Conservation (phyloP, 225 moss, liverwort and hornwort genomes). For the Marchantia paleacea region DNA sequence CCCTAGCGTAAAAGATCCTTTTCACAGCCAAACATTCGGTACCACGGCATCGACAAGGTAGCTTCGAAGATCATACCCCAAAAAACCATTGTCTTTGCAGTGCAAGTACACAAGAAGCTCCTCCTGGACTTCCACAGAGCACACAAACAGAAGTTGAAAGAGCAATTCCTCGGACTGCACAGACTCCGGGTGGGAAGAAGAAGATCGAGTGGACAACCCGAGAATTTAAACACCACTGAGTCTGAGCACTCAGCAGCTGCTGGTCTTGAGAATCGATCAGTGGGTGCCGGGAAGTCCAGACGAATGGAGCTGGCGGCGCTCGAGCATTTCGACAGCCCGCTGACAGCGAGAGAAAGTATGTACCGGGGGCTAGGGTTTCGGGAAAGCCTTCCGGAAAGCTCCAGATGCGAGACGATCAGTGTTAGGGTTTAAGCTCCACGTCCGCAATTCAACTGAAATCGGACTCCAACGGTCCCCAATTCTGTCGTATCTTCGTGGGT, state of each 20-base stretch:
- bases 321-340: neutral
- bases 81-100: conserved; percentile 2
- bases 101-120: neutral
- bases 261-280: too few relatives aligned
- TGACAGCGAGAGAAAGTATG: neutral
- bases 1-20: too few relatives aligned
- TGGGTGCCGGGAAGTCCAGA: too few relatives aligned
- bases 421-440: conserved; percentile 10
- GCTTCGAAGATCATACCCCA: neutral
- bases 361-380: neutral
- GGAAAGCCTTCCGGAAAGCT: neutral
- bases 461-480: neutral
- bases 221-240: neutral
- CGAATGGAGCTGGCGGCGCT: neutral
- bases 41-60: too few relatives aligned
- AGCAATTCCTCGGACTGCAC: too few relatives aligned
- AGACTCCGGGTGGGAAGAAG: neutral
- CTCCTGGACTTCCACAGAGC: neutral
- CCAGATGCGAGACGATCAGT: neutral
- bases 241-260: neutral
- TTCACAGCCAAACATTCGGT: too few relatives aligned
- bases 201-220: too few relatives aligned
- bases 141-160: neutral
- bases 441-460: neutral
- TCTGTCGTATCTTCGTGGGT: neutral